Evolutionary conservation across 2,329 filamentous ascomycete genomes (phyloP), one percentile per base, ranked within the genome.

Genomic region (Tetracladium maxilliforme): DNA sequence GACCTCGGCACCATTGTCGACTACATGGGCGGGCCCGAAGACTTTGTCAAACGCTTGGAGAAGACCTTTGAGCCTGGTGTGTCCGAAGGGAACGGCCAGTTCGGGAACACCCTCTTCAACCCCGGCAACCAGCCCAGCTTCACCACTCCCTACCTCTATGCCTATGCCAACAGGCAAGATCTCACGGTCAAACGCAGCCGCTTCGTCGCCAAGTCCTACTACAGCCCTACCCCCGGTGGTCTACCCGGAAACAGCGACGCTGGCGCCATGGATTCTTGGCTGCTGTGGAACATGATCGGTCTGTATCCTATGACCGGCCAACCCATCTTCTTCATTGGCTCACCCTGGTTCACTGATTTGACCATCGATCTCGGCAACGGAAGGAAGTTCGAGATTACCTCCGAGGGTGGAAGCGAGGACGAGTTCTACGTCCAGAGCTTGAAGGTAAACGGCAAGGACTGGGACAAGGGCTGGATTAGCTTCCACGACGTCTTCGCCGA

Each of bases 201-300:
- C 24, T 52, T 51, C 27, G 54, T 74, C 22, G 71, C 71, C 16
- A 65, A 69, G 34, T 47, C 52, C 10, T 70, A 66, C 47, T 79
- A 77, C 47, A 54, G 52, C 24, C 53, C 62, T 2, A 61, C 61
- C 0, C 51, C 55, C 1, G 40, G 39, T 6, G 75, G 76, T 0
- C 52, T 81, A 1, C 75, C 75, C 0, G 76, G 76, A 0, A 80
- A 81, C 44, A 70, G 64, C 22, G 76, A 81, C 42, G 72, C 71
- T 3, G 76, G 76, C 6, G 70, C 75, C 10, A 79, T 81, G 73
- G 71, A 81, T 41, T 70, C 64, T 6, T 78, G 71, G 66, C 45
- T 76, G 4, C 47, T 77, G 7, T 80, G 74, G 67, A 68, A 65
- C 33, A 75, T 76, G 61, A 59, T 78, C 19, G 73, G 73, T 3